phyloP scores from a whole-genome alignment of 2,329 filamentous ascomycete species.

The Cadophora sp. region DNA sequence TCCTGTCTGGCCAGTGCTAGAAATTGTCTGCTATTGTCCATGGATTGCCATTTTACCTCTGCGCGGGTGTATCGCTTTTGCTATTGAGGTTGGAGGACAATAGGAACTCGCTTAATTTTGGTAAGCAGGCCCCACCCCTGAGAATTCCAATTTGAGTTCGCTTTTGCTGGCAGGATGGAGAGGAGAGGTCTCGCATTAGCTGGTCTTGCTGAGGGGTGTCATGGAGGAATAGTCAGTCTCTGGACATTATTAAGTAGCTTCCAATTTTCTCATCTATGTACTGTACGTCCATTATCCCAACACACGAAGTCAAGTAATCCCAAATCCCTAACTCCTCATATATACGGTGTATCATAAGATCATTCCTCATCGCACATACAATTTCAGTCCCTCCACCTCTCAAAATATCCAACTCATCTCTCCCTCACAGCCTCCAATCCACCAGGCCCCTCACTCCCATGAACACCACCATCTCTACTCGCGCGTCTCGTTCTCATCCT shows the following conservation, averaged over 20 bases:
- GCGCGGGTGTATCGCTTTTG: not conserved
- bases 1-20: not conserved
- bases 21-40: not conserved
- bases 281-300: not conserved
- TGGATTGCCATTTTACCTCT: not conserved
- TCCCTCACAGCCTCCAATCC: slow-evolving; percentile 35
- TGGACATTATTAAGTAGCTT: not conserved
- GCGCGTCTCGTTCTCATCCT: slow-evolving; percentile 28
- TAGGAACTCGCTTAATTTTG: slow-evolving; percentile 11
- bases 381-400: not conserved
- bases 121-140: not conserved
- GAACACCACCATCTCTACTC: slow-evolving; percentile 32
- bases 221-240: not conserved
- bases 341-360: slow-evolving; percentile 29
- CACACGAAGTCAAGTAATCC: not conserved
- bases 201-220: not conserved
- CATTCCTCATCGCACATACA: slow-evolving; percentile 3
- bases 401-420: too few species aligned
- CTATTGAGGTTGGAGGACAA: slow-evolving; percentile 5
- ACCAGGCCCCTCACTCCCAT: slow-evolving; percentile 37
- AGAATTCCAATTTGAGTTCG: not conserved
- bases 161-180: not conserved
- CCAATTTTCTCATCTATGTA: not conserved
- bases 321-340: not conserved
- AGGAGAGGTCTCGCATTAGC: too few species aligned